Evolutionary conservation across 257 asterid genomes (phyloP), one percentile per base, ranked within the genome.

Genomic region (Nicotiana otophora): DNA sequence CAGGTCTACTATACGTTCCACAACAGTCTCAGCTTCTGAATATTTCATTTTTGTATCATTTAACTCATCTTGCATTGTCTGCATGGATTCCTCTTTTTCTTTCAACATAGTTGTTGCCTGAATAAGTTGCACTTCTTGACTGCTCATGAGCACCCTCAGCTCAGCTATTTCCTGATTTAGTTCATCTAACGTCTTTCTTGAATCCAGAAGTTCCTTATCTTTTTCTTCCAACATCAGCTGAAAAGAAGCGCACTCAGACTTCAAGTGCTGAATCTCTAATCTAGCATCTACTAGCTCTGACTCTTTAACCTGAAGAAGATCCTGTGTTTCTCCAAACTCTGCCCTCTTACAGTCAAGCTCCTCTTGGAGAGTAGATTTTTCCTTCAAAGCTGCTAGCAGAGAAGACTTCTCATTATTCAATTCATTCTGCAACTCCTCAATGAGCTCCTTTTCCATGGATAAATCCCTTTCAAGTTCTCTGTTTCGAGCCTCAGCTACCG

Each of bases 281-380:
- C 95, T 90, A 58, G 97, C 97, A 34, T 92, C 93, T 36, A 92
- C 97, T 84, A 96, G 83, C 86, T 93, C 97, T 3, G 95, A 82
- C 88, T 94, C 98, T 90, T 93, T 94, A 55, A 72, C 80, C 86
- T 84, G 83, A 78, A 92, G 96, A 82, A 86, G 90, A 66, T 85
- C 82, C 87, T 87, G 89, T 70, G 87, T 84, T 86, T 89, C 87
- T 80, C 83, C 95, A 54, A 90, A 92, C 78, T 90, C 90, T 70
- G 81, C 66, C 33, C 67, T 89, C 91, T 90, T 92, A 46, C 4
- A 76, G 66, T 87, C 92, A 23, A 94, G 85, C 64, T 89, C 94
- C 85, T 85, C 86, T 66, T 87, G 89, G 67, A 94, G 94, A 86
- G 84, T 70, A 4, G 87, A 85, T 60, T 75, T 84, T 77, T 89